Evolutionary conservation across 2,329 filamentous ascomycete genomes (phyloP).

Genomic region (Endoconidiophora polonica): DNA sequence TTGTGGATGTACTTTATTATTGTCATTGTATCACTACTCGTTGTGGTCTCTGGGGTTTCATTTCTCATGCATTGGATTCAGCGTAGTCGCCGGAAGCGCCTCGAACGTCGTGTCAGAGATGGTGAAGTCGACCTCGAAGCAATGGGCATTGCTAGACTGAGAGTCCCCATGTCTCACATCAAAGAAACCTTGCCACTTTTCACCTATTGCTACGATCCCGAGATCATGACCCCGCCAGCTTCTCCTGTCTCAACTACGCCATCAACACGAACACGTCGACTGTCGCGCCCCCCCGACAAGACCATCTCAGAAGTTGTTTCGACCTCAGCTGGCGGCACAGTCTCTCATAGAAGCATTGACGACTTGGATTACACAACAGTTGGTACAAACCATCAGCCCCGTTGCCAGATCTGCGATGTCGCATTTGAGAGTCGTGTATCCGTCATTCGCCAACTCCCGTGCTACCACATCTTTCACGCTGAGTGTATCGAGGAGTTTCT

Average conservation of each 20-base stretch:
- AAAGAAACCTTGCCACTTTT: slow-evolving; percentile 56
- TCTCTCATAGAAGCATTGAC: slow-evolving; percentile 10
- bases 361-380: slow-evolving; percentile 14
- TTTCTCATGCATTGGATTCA: slow-evolving; percentile 64
- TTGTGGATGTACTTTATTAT: slow-evolving; percentile 67
- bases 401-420: slow-evolving; percentile 80
- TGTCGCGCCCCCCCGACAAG: not conserved
- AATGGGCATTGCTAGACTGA: slow-evolving; percentile 68
- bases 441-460: slow-evolving; percentile 70
- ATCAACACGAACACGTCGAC: not conserved
- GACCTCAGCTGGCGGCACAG: slow-evolving; percentile 18
- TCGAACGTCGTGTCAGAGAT: slow-evolving; percentile 53
- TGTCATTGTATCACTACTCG: slow-evolving; percentile 54
- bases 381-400: slow-evolving; percentile 53
- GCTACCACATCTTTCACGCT: slow-evolving; percentile 84
- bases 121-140: slow-evolving; percentile 79
- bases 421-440: slow-evolving; percentile 55
- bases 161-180: slow-evolving; percentile 55
- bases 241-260: slow-evolving; percentile 20
- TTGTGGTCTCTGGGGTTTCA: slow-evolving; percentile 50
- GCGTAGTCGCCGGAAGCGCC: slow-evolving; percentile 45
- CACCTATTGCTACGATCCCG: slow-evolving; percentile 48
- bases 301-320: slow-evolving; percentile 1
- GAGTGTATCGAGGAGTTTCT: slow-evolving; percentile 83
- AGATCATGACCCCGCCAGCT: slow-evolving; percentile 21